phyloP scores from a whole-genome alignment of 768 basidiomycete species.

The Suillus decipiens region DNA sequence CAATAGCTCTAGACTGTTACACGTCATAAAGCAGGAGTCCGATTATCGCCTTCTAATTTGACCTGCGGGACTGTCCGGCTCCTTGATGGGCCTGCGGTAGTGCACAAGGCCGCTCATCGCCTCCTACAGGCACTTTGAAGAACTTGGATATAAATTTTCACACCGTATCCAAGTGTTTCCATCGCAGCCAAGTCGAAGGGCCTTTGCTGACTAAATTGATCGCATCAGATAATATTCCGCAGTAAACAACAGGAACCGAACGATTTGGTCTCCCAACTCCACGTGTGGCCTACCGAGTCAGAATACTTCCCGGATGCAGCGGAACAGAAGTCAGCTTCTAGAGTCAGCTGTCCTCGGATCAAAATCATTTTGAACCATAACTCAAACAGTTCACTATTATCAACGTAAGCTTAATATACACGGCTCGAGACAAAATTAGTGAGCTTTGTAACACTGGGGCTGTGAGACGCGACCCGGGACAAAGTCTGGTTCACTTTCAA shows the following conservation, averaged over 20 bases:
- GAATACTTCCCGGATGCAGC: conserved; percentile 26
- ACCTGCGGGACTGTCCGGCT: conserved; percentile 6
- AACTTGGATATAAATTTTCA: conserved; percentile 18
- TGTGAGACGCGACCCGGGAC: background rate
- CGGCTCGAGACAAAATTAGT: background rate
- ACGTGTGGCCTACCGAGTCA: background rate
- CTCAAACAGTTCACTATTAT: conserved; percentile 3
- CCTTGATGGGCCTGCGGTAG: conserved; percentile 6
- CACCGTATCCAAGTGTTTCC: conserved; percentile 26
- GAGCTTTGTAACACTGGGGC: background rate
- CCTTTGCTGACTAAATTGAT: conserved; percentile 32
- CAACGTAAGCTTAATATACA: background rate
- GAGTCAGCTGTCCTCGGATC: conserved; percentile 29
- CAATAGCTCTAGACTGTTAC: conserved; percentile 7
- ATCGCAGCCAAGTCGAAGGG: conserved; percentile 3
- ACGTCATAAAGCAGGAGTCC: conserved; percentile 10
- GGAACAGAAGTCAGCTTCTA: conserved; percentile 22
- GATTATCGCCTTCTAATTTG: conserved; percentile 9
- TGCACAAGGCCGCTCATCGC: conserved; percentile 9
- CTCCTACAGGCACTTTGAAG: conserved; percentile 4
- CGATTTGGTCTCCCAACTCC: conserved; percentile 20
- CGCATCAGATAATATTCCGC: conserved; percentile 9
- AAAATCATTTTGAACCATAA: conserved; percentile 17
- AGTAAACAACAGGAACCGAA: conserved; percentile 15
- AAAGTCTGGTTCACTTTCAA: background rate